Base-by-base conservation (phyloP, 257 asterid genomes). In the Eustoma russellianum region DNA sequence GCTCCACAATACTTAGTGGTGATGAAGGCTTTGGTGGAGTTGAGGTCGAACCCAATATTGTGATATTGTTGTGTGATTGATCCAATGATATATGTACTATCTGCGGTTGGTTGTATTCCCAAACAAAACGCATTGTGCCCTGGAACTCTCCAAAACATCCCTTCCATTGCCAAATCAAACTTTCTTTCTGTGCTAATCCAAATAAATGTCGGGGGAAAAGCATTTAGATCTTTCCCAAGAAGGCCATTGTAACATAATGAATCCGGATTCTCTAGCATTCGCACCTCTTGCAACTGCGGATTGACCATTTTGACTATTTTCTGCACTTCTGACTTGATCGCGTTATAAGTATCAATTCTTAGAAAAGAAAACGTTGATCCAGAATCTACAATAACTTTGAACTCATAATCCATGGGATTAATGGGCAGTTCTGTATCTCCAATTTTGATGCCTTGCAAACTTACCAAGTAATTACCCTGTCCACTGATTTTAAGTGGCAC, bases 11-110 rank as follows among this genome's bases (percentile, higher is more conserved):
- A 24, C 3, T 24, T 24, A 2, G 30, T 24, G 2, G 30, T 24
- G 30, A 24, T 4, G 30, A 24, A 24, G 30, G 30, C 30, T 24
- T 1, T 24, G 30, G 30, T 14, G 24, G 43, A 11, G 6, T 14
- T 52, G n/a, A 52, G 35, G 9, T 52, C 56, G 6, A 28, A 52
- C 5, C 56, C 56, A 5, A 52, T 38, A 33, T 52, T 52, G 18
- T 52, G 16, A 33, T 14, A n/a, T 13, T 52, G 56, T 13, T 28
- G 41, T 16, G 56, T 17, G 1, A 15, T 7, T 0, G 28, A 2
- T n/a, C 56, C 56, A 14, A 33, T 52, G 3, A 33, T 6, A 33
- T 14, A 19, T 1, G 0, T 0, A 3, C 17, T 18, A 33, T 7
- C 56, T 12, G 24, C 6, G 6, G 33, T 9, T 24, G 17, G 13